These are phyloP conservation scores for Microdochium paspali DNA, from an alignment of 2,329 filamentous ascomycete genomes.

Conservation along the genomic window DNA sequence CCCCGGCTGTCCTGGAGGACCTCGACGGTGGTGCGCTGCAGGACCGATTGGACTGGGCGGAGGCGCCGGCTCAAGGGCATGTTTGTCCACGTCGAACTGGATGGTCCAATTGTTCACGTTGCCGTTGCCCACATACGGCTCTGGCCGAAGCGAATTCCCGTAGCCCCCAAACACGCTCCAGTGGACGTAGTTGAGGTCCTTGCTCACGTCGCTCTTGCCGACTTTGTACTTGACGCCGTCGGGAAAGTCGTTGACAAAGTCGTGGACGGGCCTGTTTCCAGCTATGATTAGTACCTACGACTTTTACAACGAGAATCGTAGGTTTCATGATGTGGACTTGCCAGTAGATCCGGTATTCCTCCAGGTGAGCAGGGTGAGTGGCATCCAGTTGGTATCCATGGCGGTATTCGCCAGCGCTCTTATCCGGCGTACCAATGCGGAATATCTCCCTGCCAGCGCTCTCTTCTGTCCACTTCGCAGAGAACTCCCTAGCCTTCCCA, in stretches of 20 bases:
- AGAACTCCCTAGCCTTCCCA: constrained; percentile 25
- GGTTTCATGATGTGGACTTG: background rate
- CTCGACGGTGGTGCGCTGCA: background rate
- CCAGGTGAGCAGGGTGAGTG: constrained; percentile 38
- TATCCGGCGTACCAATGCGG: constrained; percentile 54
- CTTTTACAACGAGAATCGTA: too few relatives aligned
- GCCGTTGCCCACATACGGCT: constrained; percentile 28
- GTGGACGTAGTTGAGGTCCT: constrained; percentile 55
- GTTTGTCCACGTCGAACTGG: constrained; percentile 34
- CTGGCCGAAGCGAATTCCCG: constrained; percentile 33
- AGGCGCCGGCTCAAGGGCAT: constrained; percentile 2
- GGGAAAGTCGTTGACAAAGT: constrained; percentile 51
- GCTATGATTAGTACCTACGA: too few relatives aligned
- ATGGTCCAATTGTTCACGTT: constrained; percentile 52
- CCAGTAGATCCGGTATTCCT: constrained; percentile 55
- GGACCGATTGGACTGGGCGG: background rate
- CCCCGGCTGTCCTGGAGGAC: background rate
- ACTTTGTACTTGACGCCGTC: constrained; percentile 47
- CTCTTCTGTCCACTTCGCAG: constrained; percentile 42
- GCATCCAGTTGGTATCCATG: constrained; percentile 43
- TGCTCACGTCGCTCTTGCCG: constrained; percentile 35
- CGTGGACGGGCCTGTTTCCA: constrained; percentile 37
- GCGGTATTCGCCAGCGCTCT: constrained; percentile 48
- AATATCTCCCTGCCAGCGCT: constrained; percentile 48
- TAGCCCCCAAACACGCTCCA: constrained; percentile 54